Percentiles rank a stretch among this genome's conserved stretches.
Conservation (phyloP, 2,329 filamentous ascomycete species). For the Scortechinia acanthostroma region DNA sequence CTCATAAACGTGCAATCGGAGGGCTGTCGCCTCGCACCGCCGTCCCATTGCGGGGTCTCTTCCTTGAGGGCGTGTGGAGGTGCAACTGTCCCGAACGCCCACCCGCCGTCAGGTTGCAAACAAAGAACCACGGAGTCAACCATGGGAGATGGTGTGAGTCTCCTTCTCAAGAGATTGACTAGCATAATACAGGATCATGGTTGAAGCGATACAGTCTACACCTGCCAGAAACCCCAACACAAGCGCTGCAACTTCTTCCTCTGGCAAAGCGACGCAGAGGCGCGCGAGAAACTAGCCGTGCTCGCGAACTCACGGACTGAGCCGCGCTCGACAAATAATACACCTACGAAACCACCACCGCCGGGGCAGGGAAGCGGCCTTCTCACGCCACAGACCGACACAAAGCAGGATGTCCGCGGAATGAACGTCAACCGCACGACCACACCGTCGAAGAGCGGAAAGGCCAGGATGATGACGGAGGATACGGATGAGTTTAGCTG, state of each 20-base stretch:
- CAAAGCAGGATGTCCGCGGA: not conserved
- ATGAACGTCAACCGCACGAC: no score
- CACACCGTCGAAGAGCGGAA: not conserved
- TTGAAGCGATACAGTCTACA: conserved; percentile 34
- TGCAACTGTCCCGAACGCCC: conserved; percentile 46
- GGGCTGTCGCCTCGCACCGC: no score
- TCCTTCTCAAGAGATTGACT: no score
- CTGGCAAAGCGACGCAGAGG: conserved; percentile 48
- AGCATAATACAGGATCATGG: no score
- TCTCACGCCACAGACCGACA: not conserved
- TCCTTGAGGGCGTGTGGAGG: conserved; percentile 33
- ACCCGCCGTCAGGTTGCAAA: conserved; percentile 43
- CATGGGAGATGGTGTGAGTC: conserved; percentile 41
- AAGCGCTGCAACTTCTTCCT: conserved; percentile 51
- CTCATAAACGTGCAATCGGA: no score
- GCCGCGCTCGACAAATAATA: no score
- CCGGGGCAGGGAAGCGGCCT: not conserved
- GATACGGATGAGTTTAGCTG: no score
- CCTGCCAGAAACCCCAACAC: conserved; percentile 39
- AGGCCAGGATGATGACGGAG: not conserved
- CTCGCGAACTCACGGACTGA: conserved; percentile 34
- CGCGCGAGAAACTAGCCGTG: conserved; percentile 38
- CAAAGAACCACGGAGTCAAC: conserved; percentile 47
- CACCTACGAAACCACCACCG: not conserved
- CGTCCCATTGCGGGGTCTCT: conserved; percentile 19